Evolutionary conservation across 1,284 basidiomycete species (phyloP).

Genomic region (Boletellus deceptivus): DNA sequence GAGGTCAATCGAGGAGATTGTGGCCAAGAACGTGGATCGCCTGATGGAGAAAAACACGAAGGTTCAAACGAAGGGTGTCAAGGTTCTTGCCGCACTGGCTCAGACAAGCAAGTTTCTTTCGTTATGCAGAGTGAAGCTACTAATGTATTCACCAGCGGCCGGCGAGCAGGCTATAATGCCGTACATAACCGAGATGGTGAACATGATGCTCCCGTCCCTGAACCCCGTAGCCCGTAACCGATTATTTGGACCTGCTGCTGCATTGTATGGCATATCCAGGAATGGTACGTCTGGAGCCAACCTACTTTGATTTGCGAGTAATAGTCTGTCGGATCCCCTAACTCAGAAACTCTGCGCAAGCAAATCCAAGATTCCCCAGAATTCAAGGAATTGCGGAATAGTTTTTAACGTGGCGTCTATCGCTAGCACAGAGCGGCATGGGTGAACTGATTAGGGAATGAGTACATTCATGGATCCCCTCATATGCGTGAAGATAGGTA

Average conservation of each 20-base stretch:
- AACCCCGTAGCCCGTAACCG: too few species aligned
- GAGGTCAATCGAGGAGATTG: neutral
- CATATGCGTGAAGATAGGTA: too few species aligned
- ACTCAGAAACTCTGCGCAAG: too few species aligned
- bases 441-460: too few species aligned
- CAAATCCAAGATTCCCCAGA: too few species aligned
- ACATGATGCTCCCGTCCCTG: neutral
- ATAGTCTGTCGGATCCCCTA: too few species aligned
- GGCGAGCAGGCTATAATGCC: conserved; percentile 4
- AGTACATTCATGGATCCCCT: too few species aligned
- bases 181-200: conserved; percentile 3
- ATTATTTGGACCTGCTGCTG: too few species aligned
- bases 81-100: conserved; percentile 3
- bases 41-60: neutral
- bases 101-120: neutral
- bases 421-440: too few species aligned
- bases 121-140: neutral
- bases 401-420: neutral
- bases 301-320: too few species aligned
- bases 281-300: too few species aligned
- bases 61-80: conserved; percentile 2
- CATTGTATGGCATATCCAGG: too few species aligned
- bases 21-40: neutral
- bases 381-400: neutral
- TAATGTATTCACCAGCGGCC: neutral